Conservation (phyloP, 768 basidiomycete species). For the Peribolospora baueri region DNA sequence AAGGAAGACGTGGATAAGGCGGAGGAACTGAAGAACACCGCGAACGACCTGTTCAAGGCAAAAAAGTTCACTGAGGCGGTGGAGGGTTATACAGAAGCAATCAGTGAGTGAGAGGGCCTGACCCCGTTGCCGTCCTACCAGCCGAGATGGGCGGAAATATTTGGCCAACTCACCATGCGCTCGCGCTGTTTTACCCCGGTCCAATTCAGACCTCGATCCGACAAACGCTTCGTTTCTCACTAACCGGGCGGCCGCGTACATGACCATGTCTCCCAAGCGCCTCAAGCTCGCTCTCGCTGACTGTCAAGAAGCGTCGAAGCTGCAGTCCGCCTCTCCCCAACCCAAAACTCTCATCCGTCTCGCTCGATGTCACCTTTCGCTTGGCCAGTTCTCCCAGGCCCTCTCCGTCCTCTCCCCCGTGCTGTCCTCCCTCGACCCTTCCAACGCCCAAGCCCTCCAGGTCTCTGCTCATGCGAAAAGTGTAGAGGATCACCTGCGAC, state of each 20-base stretch:
- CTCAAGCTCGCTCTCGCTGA: conserved; percentile 52
- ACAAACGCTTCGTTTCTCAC: conserved; percentile 52
- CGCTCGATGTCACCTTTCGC: conserved; percentile 57
- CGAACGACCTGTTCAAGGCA: conserved; percentile 33
- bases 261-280: conserved; percentile 38
- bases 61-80: conserved; percentile 42
- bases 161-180: neutral
- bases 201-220: conserved; percentile 30
- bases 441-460: conserved; percentile 34
- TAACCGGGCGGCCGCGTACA: conserved; percentile 66
- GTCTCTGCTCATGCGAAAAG: conserved; percentile 19
- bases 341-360: conserved; percentile 59
- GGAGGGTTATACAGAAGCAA: conserved; percentile 48
- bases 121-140: conserved; percentile 12
- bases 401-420: conserved; percentile 39
- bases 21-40: too few relatives aligned
- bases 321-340: conserved; percentile 38
- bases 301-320: conserved; percentile 44
- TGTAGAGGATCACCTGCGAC: conserved; percentile 33
- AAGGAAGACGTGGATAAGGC: too few relatives aligned
- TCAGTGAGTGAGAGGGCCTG: conserved; percentile 24
- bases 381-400: conserved; percentile 44
- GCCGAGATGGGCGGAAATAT: conserved; percentile 5
- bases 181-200: neutral
- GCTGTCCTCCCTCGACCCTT: conserved; percentile 33